Evolutionary conservation across 305 asterid genomes (phyloP).

Genomic region (Fraxinus sp.): DNA sequence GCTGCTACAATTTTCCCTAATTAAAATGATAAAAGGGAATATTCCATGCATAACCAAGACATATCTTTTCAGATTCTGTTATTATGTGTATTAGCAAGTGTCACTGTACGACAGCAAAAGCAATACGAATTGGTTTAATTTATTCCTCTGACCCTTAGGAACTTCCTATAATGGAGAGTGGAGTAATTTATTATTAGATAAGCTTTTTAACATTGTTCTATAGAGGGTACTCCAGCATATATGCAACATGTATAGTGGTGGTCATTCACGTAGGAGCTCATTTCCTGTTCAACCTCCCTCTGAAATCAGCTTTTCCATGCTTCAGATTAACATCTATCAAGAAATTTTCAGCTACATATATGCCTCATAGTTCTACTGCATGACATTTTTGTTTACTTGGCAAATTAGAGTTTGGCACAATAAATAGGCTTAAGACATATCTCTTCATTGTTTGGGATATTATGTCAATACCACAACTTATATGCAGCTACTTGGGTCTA

Average conservation of each 20-base stretch:
- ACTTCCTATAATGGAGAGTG: not conserved
- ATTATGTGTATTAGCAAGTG: not conserved
- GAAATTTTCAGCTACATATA: not conserved
- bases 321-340: not conserved
- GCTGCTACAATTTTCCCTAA: no score
- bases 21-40: not conserved
- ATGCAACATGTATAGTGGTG: not conserved
- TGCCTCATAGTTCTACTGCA: constrained; percentile 10
- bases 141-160: not conserved
- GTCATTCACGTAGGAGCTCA: not conserved
- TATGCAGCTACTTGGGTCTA: not conserved
- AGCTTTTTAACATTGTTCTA: not conserved
- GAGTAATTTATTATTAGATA: not conserved
- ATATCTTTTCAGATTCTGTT: not conserved
- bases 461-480: not conserved
- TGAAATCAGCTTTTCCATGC: not conserved
- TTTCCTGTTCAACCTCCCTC: not conserved
- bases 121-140: not conserved
- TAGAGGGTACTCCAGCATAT: not conserved
- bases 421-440: constrained; percentile 8
- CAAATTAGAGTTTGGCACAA: constrained; percentile 1
- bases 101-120: not conserved
- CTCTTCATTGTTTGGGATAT: constrained; percentile 19
- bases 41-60: not conserved
- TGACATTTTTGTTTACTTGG: constrained; percentile 1